phyloP scores from a whole-genome alignment of 495 filamentous ascomycete genomes.

The Penicillium samsonianum region DNA sequence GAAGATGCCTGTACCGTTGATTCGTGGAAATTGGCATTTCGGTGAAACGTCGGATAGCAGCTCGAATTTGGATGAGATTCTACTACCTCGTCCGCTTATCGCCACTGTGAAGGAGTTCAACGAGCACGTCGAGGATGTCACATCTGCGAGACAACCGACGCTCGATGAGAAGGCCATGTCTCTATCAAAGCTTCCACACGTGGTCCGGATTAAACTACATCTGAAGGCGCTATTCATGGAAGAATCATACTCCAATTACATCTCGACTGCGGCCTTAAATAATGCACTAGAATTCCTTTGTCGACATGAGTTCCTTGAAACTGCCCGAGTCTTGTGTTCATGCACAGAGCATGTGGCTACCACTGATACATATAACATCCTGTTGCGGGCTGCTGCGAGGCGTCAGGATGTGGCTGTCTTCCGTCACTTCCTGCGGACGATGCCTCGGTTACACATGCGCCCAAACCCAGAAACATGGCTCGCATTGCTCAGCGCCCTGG shows the following conservation, averaged over 20 bases:
- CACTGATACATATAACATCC: constrained; percentile 46
- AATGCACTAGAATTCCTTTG: constrained; percentile 41
- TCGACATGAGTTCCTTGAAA: constrained; percentile 28
- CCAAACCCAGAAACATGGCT: constrained; percentile 51
- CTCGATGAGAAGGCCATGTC: neutral
- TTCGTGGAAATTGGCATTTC: constrained; percentile 39
- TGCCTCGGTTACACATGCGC: constrained; percentile 36
- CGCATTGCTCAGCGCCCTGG: constrained; percentile 37
- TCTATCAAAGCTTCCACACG: constrained; percentile 7
- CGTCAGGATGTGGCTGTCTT: constrained; percentile 40
- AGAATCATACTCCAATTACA: constrained; percentile 22
- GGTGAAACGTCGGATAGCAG: neutral
- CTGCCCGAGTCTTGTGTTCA: constrained; percentile 34
- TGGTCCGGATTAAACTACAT: constrained; percentile 14
- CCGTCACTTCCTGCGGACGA: constrained; percentile 30
- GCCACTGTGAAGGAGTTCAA: constrained; percentile 34
- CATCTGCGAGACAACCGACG: constrained; percentile 3
- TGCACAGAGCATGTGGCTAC: constrained; percentile 39
- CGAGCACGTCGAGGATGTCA: constrained; percentile 40
- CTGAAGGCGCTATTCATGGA: constrained; percentile 30
- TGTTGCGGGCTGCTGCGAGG: constrained; percentile 39
- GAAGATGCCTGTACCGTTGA: constrained; percentile 26
- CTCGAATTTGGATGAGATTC: constrained; percentile 18
- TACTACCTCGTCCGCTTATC: constrained; percentile 7
- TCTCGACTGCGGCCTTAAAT: constrained; percentile 48